Evolutionary conservation across 768 basidiomycete species (phyloP), one percentile per base, ranked within the genome.

Genomic region (Flagelloscypha sp.): DNA sequence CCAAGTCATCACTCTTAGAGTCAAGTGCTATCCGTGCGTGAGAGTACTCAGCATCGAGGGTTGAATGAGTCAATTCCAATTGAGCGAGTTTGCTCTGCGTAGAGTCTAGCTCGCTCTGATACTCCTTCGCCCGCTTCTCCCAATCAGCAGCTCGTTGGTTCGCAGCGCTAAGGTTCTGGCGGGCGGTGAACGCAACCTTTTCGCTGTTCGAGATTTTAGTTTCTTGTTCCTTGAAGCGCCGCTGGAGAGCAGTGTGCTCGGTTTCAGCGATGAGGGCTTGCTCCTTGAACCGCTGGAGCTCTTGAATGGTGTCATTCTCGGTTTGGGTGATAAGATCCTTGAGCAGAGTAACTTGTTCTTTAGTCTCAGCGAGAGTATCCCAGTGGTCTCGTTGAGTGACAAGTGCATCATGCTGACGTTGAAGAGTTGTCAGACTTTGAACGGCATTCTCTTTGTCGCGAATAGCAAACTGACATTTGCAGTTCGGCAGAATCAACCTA

Each of bases 71-170:
- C 48, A 80, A 76, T 44, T 86, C 84, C 7, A 68, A 61, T 35
- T 82, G 72, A 23, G 88, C 82, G 11, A 85, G 53, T 48, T 71
- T 70, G 21, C 73, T 75, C 41, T 65, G 68, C 19, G 66, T 66
- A 45, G 67, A 49, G 49, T 82, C 79, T 13, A 86, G 55, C 37
- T 79, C 70, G 15, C 63, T 59, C 54, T 86, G 82, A 27, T 70
- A 68, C 43, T 84, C 81, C 48, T 77, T 78, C 13, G 82, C 75
- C 16, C 78, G 78, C 43, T 72, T 72, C 57, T 90, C 87, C 84
- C 83, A 88, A 47, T 90, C 87, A 3, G 72, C 59, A 3, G 83
- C 72, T 17, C 83, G 82, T 52, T 86, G 83, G 42, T 88, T 81
- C 15, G 81, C 78, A 43, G 82, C 77, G 15, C 68, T 56, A 19